These are phyloP conservation scores for Diaporthe citrichinensis DNA, from an alignment of 2,329 filamentous ascomycete species.

Conservation along the genomic window DNA sequence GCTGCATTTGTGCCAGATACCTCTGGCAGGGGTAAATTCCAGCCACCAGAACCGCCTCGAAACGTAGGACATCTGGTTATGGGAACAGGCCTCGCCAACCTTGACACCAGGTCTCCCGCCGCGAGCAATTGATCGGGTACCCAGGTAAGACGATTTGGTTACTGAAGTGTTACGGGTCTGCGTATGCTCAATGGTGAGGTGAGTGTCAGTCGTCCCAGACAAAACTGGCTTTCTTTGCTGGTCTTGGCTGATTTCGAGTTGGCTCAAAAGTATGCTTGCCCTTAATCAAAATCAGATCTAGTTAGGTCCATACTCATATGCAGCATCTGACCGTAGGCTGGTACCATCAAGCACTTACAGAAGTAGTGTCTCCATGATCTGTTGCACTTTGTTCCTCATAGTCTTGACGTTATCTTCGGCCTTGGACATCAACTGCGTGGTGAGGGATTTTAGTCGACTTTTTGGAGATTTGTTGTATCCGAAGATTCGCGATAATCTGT, in stretches of 20 bases:
- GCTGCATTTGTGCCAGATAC: not conserved
- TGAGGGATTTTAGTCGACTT: not conserved
- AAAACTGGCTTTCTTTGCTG: no score
- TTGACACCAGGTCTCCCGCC: not conserved
- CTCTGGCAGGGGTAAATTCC: not conserved
- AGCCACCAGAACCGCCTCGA: constrained; percentile 2
- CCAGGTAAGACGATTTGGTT: not conserved
- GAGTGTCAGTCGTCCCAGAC: not conserved
- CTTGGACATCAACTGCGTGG: not conserved
- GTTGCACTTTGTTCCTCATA: not conserved
- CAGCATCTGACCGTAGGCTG: not conserved
- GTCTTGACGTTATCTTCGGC: not conserved
- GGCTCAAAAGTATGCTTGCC: not conserved
- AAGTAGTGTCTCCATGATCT: not conserved
- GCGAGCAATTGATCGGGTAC: no score
- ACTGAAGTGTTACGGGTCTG: not conserved
- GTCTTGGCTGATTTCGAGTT: not conserved
- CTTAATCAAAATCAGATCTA: not conserved
- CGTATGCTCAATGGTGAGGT: not conserved
- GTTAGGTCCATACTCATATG: not conserved
- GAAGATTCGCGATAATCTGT: not conserved
- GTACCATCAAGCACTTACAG: not conserved
- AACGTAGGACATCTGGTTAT: not conserved
- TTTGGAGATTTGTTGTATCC: not conserved
- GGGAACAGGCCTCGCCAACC: not conserved